Base-by-base conservation (phyloP, 371 early-diverging fungal species). In the Mortierella sp. region DNA sequence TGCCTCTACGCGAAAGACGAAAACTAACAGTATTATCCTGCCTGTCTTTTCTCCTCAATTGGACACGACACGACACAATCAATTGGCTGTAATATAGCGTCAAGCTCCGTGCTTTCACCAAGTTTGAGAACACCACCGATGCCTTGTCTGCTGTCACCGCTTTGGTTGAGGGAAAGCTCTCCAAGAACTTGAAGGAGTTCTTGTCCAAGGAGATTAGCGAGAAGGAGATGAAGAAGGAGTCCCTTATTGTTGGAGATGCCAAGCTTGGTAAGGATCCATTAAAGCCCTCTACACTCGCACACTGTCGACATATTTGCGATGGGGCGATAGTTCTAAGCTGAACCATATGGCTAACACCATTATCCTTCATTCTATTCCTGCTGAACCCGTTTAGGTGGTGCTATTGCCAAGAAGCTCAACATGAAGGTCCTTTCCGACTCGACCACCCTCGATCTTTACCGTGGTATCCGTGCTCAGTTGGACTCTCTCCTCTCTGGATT, bases 101-200 rank as follows among this genome's bases (percentile, higher is more conserved):
- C 68, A 97, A 98, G 92, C 91, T 99, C 74, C 91, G 96, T 86
- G 96, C 96, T 69, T 97, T 97, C 90, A 92, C 94, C 79, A 98
- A 97, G 89, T 99, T 98, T 85, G 97, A 96, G 85, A 97, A 97
- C 92, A 98, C 98, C 50, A 95, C 95, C 70, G 98, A 97, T 80
- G 98, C 98, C 34, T 90, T 99, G 85, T 91, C 96, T 65, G 97
- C 98, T 26, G 96, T 95, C 70, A 97, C 96, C n/a, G 97, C 95
- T 71, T 86, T 99, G 73, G 95, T 97, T 53, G 97, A 97, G 90
- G 98, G 97, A 65, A 96, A 97, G 89, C 87, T 99, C 69, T 92
- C 96, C 74, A 94, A 95, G 90, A 94, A 93, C 89, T 91, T 99
- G 88, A 96, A 97, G 87, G 93, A 91, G 83, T 98, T 99, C 86